Conservation (phyloP, 257 asterid genomes). For the Fraxinus anomala region DNA sequence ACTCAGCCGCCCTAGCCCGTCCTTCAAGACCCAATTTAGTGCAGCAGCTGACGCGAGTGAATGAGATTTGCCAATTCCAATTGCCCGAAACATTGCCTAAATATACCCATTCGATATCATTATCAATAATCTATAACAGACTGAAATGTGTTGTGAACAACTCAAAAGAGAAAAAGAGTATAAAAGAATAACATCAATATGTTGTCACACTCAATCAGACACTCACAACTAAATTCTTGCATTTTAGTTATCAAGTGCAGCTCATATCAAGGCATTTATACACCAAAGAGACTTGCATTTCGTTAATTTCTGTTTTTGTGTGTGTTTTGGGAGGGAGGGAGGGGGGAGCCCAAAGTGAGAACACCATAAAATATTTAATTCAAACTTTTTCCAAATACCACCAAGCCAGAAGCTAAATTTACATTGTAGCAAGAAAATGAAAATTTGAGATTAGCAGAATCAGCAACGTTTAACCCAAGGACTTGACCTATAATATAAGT, state of each 20-base stretch:
- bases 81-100: constrained; percentile 98
- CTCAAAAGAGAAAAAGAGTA: background rate
- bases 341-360: background rate
- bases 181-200: background rate
- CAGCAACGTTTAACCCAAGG: constrained; percentile 1
- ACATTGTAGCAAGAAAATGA: background rate
- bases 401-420: constrained; percentile 7
- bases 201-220: background rate
- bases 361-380: background rate
- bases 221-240: background rate
- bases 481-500: background rate
- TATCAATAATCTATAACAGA: constrained; percentile 15
- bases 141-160: constrained; percentile 6
- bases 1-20: constrained; percentile 90
- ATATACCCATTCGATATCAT: constrained; percentile 29
- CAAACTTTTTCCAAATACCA: constrained; percentile 2
- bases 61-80: constrained; percentile 84
- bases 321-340: no score
- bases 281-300: background rate
- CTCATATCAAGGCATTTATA: background rate
- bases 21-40: constrained; percentile 94
- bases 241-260: background rate
- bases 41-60: constrained; percentile 98
- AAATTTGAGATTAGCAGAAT: background rate
- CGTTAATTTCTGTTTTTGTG: background rate